phyloP scores from a whole-genome alignment of 2,329 filamentous ascomycete genomes.

The Cadophora malorum region DNA sequence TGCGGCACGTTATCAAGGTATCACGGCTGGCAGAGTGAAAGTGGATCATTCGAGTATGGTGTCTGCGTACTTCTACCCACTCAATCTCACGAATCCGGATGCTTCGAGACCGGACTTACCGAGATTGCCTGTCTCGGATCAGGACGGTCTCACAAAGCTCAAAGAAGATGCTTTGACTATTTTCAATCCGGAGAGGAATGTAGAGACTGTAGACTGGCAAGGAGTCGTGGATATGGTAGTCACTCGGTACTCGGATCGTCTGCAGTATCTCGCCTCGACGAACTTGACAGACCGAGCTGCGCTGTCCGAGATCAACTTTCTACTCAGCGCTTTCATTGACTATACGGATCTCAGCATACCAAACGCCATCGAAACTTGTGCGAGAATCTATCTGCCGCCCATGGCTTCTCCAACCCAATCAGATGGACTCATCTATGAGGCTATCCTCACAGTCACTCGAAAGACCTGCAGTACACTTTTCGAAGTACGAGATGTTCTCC shows the following conservation, averaged over 20 bases:
- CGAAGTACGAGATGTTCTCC: constrained; percentile 30
- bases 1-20: constrained; percentile 51
- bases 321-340: constrained; percentile 54
- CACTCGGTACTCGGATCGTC: constrained; percentile 62
- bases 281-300: constrained; percentile 33
- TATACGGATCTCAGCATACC: constrained; percentile 47
- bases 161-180: constrained; percentile 53
- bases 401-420: constrained; percentile 47
- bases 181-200: constrained; percentile 43
- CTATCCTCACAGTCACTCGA: constrained; percentile 49
- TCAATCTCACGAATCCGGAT: constrained; percentile 43
- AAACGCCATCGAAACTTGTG: constrained; percentile 54
- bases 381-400: constrained; percentile 52
- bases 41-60: constrained; percentile 44
- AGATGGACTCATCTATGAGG: constrained; percentile 54
- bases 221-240: constrained; percentile 69
- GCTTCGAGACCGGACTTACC: constrained; percentile 32
- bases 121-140: constrained; percentile 30
- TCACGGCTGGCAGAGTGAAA: constrained; percentile 47
- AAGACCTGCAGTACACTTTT: constrained; percentile 50
- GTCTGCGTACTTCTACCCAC: constrained; percentile 41
- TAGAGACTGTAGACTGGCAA: constrained; percentile 61
- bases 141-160: constrained; percentile 45
- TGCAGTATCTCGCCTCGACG: constrained; percentile 46
- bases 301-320: constrained; percentile 49